Base-by-base conservation (phyloP, 208 protist species). In the Herpetomonas samuelpessoai region DNA sequence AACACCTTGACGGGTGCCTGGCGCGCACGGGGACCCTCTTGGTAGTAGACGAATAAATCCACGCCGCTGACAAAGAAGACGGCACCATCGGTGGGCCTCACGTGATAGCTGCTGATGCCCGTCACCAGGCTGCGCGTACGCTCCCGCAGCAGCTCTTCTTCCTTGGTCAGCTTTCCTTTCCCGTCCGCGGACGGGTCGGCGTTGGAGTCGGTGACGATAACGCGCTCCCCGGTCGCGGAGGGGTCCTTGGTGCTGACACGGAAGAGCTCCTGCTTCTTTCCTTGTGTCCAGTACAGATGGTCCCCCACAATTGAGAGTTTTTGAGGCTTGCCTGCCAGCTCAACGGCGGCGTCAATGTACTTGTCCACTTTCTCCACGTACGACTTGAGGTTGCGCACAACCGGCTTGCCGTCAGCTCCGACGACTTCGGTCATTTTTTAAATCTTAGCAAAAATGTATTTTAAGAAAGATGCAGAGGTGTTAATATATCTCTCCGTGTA, bases 111-210 rank as follows among this genome's bases (percentile, higher is more conserved):
- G 18, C 46, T 68, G 57, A 94, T 84, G 52, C 88, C 88, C 12
- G 69, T 88, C 38, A 82, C 74, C 18, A 59, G 56, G 21, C 55
- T 81, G 41, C 88, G 83, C 45, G 61, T 78, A 25, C 88, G 81
- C 68, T 94, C 88, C 22, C 88, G 88, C 25, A 94, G 66, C 50
- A 94, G 61, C 55, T 94, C 88, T 48, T 94, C 88, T 46, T 91
- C 88, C 62, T 88, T 89, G 4, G 64, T 81, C 10, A 80, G 65
- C 55, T 71, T 65, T 41, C 6, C 19, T 16, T 38, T 26, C 22
- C 46, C 21, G 6, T 6, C 14, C 9, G 35, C 35, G 50, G 18
- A 18, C 4, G 3, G 6, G 12, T 26, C 12, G 35, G 9, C 35
- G 14, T 41, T 41, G 7, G 16, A 22, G 29, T 10, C 35, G 29